phyloP scores from a whole-genome alignment of 2,329 filamentous ascomycete genomes.

The Lojkania enalia region DNA sequence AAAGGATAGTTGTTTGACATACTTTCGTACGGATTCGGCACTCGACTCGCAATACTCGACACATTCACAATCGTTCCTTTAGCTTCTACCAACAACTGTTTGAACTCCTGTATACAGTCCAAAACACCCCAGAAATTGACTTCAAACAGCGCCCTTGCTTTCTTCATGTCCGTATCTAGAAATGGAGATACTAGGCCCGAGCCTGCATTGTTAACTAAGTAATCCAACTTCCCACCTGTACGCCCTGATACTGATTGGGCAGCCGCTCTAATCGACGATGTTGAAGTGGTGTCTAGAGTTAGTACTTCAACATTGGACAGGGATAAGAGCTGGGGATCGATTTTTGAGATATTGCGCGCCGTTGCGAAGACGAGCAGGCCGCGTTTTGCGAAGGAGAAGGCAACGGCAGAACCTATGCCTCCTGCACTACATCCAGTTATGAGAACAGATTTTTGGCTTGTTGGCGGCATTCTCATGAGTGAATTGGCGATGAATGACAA shows the following conservation, averaged over 20 bases:
- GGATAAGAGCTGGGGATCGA: not conserved
- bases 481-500: no score
- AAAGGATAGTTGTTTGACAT: no score
- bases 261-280: not conserved
- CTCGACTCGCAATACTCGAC: not conserved
- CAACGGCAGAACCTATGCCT: slow-evolving; percentile 59
- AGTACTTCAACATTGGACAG: not conserved
- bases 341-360: slow-evolving; percentile 4
- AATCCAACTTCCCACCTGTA: slow-evolving; percentile 52
- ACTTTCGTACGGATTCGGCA: not conserved
- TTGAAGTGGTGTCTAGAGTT: not conserved
- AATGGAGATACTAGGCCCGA: slow-evolving; percentile 57
- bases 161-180: slow-evolving; percentile 48
- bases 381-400: slow-evolving; percentile 55
- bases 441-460: slow-evolving; percentile 1
- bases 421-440: slow-evolving; percentile 29
- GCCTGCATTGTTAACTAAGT: slow-evolving; percentile 59
- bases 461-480: no score
- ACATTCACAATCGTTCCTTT: not conserved
- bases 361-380: slow-evolving; percentile 25
- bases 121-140: slow-evolving; percentile 2
- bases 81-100: not conserved
- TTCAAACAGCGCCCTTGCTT: not conserved
- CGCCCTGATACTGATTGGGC: not conserved
- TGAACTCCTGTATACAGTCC: not conserved